A percentile compares a stretch with the other conserved stretches of the same genome.
These are phyloP conservation scores for Fomitiporia mediterranea DNA, from an alignment of 1,284 basidiomycete genomes.

Conservation along the genomic window DNA sequence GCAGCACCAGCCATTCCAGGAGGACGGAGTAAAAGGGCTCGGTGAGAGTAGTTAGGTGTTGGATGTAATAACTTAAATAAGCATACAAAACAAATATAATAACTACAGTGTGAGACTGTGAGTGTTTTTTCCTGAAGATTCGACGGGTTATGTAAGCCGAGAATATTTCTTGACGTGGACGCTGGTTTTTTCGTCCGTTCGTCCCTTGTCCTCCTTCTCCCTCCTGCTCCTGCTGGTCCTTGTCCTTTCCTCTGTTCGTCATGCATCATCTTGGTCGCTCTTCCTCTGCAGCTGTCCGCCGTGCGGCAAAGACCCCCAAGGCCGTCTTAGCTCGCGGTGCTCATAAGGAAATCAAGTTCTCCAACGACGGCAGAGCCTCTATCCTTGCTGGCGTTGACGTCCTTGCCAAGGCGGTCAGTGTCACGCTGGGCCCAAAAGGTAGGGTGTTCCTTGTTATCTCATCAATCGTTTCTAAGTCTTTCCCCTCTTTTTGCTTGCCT, in stretches of 20 bases:
- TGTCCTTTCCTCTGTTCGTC: background rate
- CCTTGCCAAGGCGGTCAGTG: slow-evolving; percentile 91
- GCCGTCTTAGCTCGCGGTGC: slow-evolving; percentile 61
- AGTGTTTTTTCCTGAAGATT: slow-evolving; percentile 5
- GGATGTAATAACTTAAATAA: too few species aligned
- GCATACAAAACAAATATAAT: too few species aligned
- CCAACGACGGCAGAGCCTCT: slow-evolving; percentile 89
- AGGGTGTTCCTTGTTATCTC: slow-evolving; percentile 51
- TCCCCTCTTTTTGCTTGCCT: slow-evolving; percentile 16
- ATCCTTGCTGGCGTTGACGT: slow-evolving; percentile 96
- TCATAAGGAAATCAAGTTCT: slow-evolving; percentile 97
- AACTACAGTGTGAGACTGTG: too few species aligned
- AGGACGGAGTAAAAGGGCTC: too few species aligned
- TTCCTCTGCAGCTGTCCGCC: slow-evolving; percentile 43
- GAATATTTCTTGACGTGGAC: background rate
- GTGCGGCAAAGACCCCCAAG: slow-evolving; percentile 43
- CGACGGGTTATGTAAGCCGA: background rate
- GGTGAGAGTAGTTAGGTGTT: too few species aligned
- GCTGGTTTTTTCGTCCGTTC: background rate
- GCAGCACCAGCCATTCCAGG: too few species aligned
- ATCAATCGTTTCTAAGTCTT: background rate
- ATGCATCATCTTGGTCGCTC: slow-evolving; percentile 19
- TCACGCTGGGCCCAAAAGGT: slow-evolving; percentile 96
- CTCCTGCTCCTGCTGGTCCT: background rate
- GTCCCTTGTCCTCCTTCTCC: background rate